Percentiles rank a stretch among this genome's conserved stretches.
phyloP scores from a whole-genome alignment of 257 asterid species.

The Schizonepeta tenuifolia region DNA sequence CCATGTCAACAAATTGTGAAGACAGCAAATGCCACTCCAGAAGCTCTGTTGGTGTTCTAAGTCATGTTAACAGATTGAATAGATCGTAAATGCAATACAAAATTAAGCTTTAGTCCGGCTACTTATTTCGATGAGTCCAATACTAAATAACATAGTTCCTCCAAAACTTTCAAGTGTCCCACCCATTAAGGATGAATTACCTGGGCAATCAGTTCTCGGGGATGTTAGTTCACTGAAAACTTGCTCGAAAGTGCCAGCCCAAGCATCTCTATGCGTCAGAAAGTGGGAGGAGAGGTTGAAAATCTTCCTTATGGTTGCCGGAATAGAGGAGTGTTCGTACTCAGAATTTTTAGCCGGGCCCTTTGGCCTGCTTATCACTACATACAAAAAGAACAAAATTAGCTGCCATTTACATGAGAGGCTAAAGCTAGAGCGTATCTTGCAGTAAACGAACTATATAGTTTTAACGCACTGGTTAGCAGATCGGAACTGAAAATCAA shows the following conservation, averaged over 20 bases:
- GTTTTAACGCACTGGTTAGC: background rate
- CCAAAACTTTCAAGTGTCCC: background rate
- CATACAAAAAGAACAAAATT: constrained; percentile 7
- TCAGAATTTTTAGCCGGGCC: constrained; percentile 64
- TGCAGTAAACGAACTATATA: background rate
- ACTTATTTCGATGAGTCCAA: background rate
- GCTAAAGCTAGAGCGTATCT: background rate
- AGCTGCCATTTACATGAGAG: background rate
- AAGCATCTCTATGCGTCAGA: constrained; percentile 71
- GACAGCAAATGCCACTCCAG: background rate
- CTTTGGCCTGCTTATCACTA: constrained; percentile 59
- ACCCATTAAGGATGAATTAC: constrained; percentile 35
- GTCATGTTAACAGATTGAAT: background rate
- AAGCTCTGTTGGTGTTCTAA: background rate
- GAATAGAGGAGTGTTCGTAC: constrained; percentile 69
- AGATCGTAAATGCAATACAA: background rate
- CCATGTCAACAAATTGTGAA: background rate
- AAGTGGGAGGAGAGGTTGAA: constrained; percentile 62
- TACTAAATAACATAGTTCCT: background rate
- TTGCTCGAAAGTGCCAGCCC: constrained; percentile 79
- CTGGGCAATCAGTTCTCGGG: constrained; percentile 73
- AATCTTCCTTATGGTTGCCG: constrained; percentile 68
- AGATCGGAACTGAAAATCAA: background rate
- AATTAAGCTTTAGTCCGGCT: background rate
- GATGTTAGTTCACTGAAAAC: constrained; percentile 52